phyloP scores from a whole-genome alignment of 371 early-diverging fungal genomes.

The Mucor racemosus region DNA sequence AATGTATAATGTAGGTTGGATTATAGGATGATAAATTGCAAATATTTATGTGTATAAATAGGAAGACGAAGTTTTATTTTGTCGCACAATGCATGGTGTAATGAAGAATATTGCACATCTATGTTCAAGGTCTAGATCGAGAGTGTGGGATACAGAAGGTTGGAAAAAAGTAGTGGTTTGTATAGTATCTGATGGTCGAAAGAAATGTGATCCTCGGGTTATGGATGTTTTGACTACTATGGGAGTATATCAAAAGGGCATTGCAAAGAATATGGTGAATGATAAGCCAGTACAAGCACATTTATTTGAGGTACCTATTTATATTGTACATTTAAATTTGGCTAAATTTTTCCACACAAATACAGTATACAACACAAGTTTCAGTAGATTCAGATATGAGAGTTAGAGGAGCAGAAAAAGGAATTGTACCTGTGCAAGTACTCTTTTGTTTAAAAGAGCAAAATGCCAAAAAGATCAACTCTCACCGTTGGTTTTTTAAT shows the following conservation, averaged over 20 bases:
- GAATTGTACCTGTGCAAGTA: slow-evolving; percentile 88
- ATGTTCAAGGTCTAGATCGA: slow-evolving; percentile 77
- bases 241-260: slow-evolving; percentile 91
- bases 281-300: slow-evolving; percentile 74
- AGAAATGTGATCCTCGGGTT: slow-evolving; percentile 70
- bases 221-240: slow-evolving; percentile 79
- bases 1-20: slow-evolving; percentile 43
- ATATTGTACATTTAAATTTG: neutral
- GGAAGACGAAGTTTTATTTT: slow-evolving; percentile 69
- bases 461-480: slow-evolving; percentile 92
- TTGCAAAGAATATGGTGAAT: slow-evolving; percentile 71
- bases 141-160: slow-evolving; percentile 86
- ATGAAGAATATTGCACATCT: slow-evolving; percentile 86
- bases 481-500: slow-evolving; percentile 98
- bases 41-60: slow-evolving; percentile 11
- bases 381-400: slow-evolving; percentile 76
- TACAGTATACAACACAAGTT: slow-evolving; percentile 86
- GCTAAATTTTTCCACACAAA: slow-evolving; percentile 32
- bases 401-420: slow-evolving; percentile 74
- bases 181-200: slow-evolving; percentile 80
- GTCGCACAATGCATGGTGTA: slow-evolving; percentile 75
- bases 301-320: slow-evolving; percentile 69
- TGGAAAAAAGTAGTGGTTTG: slow-evolving; percentile 95
- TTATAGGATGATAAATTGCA: too few species aligned
- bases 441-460: slow-evolving; percentile 94